A percentile compares a stretch with the other conserved stretches of the same genome.
These are phyloP conservation scores for Clitoria ternatea DNA, from an alignment of 306 rosid species.

Conservation along the genomic window DNA sequence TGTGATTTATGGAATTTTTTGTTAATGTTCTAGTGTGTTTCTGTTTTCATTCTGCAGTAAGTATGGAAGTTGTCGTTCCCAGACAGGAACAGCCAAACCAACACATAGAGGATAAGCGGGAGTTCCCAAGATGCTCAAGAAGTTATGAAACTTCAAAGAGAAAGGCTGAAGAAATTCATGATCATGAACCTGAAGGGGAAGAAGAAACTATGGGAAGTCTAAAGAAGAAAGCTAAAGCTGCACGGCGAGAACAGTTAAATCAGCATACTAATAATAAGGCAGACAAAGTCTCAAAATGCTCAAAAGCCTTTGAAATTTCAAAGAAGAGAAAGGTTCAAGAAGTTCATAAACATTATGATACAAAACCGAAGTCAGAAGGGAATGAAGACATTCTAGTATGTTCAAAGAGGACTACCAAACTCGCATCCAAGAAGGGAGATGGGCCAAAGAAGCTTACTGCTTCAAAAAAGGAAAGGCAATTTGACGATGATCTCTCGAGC, in stretches of 20 bases:
- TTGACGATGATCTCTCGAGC: slow-evolving; percentile 17
- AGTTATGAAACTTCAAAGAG: slow-evolving; percentile 21
- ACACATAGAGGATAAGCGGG: slow-evolving; percentile 6
- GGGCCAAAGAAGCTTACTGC: slow-evolving; percentile 26
- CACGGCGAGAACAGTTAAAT: slow-evolving; percentile 9
- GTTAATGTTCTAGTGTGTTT: neutral
- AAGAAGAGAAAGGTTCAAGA: slow-evolving; percentile 22
- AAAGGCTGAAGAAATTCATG: slow-evolving; percentile 13
- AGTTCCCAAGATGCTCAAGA: slow-evolving; percentile 16
- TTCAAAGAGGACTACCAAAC: neutral
- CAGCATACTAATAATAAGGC: neutral
- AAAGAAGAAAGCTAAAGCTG: neutral
- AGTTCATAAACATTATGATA: neutral
- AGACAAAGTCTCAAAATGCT: neutral
- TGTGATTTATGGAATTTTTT: neutral
- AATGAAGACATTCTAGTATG: slow-evolving; percentile 1
- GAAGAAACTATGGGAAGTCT: neutral
- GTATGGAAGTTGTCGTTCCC: slow-evolving; percentile 44
- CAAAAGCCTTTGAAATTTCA: slow-evolving; percentile 17
- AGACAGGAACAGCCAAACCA: slow-evolving; percentile 17
- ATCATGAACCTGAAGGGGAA: slow-evolving; percentile 14
- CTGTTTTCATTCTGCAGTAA: slow-evolving; percentile 22
- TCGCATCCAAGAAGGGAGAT: slow-evolving; percentile 22
- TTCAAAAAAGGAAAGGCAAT: slow-evolving; percentile 26
- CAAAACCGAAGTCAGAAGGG: slow-evolving; percentile 9